Evolutionary conservation across 1,284 basidiomycete genomes (phyloP).

Genomic region (Sutorius eximius): DNA sequence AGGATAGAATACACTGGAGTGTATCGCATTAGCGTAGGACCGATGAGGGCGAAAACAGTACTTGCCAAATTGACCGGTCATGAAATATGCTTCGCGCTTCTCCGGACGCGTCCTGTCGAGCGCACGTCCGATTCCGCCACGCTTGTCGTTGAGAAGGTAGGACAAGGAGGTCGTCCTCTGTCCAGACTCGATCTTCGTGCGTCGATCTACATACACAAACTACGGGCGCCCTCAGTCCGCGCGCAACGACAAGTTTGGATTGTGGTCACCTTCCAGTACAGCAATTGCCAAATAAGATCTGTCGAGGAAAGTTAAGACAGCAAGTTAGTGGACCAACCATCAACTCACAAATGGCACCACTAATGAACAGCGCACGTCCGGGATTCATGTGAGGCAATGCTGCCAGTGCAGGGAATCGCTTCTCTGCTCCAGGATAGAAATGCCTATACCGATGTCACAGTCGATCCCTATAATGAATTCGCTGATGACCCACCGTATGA

Average conservation of each 20-base stretch:
- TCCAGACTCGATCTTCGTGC: slow-evolving; percentile 84
- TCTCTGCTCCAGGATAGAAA: slow-evolving; percentile 74
- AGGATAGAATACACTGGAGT: slow-evolving; percentile 76
- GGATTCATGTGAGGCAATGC: slow-evolving; percentile 66
- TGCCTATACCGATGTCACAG: slow-evolving; percentile 51
- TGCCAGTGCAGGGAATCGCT: slow-evolving; percentile 79
- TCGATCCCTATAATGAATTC: neutral
- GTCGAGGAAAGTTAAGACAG: slow-evolving; percentile 14
- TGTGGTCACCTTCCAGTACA: slow-evolving; percentile 80
- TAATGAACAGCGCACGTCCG: slow-evolving; percentile 62
- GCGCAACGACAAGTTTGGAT: neutral
- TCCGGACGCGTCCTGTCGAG: slow-evolving; percentile 60
- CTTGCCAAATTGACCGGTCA: slow-evolving; percentile 81
- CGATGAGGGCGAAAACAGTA: slow-evolving; percentile 7
- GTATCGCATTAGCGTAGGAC: neutral
- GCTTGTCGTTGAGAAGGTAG: slow-evolving; percentile 83
- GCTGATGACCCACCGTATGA: slow-evolving; percentile 67
- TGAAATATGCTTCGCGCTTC: slow-evolving; percentile 75
- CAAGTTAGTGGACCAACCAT: slow-evolving; percentile 16
- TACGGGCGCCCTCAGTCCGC: slow-evolving; percentile 29
- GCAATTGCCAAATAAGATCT: slow-evolving; percentile 86
- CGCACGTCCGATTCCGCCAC: slow-evolving; percentile 73
- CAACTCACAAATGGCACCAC: slow-evolving; percentile 68
- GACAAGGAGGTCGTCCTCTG: slow-evolving; percentile 84
- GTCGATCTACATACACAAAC: slow-evolving; percentile 83